phyloP scores from a whole-genome alignment of 2,329 filamentous ascomycete genomes.

The Aspergillus carbonarius region DNA sequence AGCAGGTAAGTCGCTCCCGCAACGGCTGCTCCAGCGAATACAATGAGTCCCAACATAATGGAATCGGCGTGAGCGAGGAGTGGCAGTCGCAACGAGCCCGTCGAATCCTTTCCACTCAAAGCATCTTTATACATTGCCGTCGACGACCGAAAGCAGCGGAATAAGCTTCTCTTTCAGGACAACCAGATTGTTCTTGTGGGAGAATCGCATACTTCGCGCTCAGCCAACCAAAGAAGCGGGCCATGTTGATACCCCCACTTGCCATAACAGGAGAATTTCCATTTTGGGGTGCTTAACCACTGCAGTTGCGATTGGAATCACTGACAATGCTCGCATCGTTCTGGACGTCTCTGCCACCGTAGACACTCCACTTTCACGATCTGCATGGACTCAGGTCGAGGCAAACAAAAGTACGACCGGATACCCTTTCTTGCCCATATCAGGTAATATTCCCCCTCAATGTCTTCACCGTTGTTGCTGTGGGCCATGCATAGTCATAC shows the following conservation, averaged over 20 bases:
- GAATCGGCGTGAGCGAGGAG: not conserved
- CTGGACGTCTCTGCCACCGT: too few relatives aligned
- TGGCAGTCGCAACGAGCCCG: not conserved
- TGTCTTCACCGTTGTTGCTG: not conserved
- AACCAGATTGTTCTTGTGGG: too few relatives aligned
- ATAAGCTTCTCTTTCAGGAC: too few relatives aligned
- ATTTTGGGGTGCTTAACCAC: not conserved
- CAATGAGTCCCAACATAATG: not conserved
- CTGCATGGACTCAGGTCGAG: not conserved
- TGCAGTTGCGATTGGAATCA: too few relatives aligned
- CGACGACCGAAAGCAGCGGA: not conserved
- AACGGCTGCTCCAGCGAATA: not conserved
- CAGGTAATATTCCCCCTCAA: not conserved
- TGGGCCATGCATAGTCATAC: not conserved
- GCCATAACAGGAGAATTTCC: not conserved
- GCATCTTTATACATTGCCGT: not conserved
- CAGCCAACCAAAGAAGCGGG: too few relatives aligned
- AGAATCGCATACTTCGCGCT: too few relatives aligned
- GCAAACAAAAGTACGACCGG: not conserved
- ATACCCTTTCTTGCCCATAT: not conserved
- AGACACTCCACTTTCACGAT: too few relatives aligned
- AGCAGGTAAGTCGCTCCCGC: not conserved
- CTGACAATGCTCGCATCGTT: too few relatives aligned
- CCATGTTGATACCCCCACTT: not conserved
- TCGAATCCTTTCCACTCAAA: not conserved